Conservation (phyloP, 345 rosid genomes). For the Theobroma cacao region DNA sequence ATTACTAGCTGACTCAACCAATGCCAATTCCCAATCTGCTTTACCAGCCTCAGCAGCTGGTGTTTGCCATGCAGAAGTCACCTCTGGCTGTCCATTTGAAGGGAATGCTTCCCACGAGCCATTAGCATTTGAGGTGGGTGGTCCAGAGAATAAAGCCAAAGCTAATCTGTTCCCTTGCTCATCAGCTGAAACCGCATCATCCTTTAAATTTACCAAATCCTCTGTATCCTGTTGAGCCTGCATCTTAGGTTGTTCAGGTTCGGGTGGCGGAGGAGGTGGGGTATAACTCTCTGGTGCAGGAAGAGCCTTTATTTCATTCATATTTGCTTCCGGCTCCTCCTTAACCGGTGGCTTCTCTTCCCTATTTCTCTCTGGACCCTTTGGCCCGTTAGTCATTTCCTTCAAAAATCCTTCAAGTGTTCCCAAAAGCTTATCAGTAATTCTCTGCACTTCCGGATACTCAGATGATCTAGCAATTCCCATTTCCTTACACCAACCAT, state of each 20-base stretch:
- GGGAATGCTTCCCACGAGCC: slow-evolving; percentile 91
- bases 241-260: slow-evolving; percentile 40
- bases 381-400: slow-evolving; percentile 62
- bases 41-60: slow-evolving; percentile 86
- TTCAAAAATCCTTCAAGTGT: slow-evolving; percentile 82
- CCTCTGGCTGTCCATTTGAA: slow-evolving; percentile 46
- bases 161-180: slow-evolving; percentile 91
- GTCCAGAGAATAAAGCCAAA: slow-evolving; percentile 71
- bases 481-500: slow-evolving; percentile 80
- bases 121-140: slow-evolving; percentile 38
- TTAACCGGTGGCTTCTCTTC: slow-evolving; percentile 41
- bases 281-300: slow-evolving; percentile 70
- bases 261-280: slow-evolving; percentile 52
- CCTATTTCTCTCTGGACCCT: slow-evolving; percentile 57
- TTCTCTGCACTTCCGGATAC: slow-evolving; percentile 89
- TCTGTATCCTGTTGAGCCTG: slow-evolving; percentile 46
- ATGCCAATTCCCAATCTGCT: slow-evolving; percentile 93
- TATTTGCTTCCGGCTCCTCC: slow-evolving; percentile 47
- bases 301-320: slow-evolving; percentile 79
- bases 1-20: slow-evolving; percentile 82
- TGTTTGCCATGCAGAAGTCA: slow-evolving; percentile 76
- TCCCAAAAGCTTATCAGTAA: slow-evolving; percentile 74
- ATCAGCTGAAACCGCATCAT: slow-evolving; percentile 64
- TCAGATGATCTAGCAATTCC: slow-evolving; percentile 89
- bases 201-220: slow-evolving; percentile 80